Percentiles rank a stretch among this genome's conserved stretches.
Evolutionary conservation across 768 basidiomycete genomes (phyloP).

Genomic region (Auricularia heimuer): DNA sequence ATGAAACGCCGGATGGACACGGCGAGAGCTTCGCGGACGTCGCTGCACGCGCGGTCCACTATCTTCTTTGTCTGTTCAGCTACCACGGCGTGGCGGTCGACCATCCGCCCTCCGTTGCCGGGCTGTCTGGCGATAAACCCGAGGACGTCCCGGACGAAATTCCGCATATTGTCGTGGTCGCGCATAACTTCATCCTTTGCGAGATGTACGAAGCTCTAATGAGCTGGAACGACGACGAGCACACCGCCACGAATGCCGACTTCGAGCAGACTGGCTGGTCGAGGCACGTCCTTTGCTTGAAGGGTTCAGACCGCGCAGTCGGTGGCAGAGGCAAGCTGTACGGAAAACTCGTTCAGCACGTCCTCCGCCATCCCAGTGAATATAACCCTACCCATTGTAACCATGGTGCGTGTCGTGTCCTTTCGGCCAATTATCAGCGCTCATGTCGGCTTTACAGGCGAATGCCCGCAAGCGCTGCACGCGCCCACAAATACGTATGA

Average conservation of each 20-base stretch:
- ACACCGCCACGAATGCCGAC: slow-evolving; percentile 1
- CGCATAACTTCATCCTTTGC: slow-evolving; percentile 3
- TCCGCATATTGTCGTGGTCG: slow-evolving; percentile 8
- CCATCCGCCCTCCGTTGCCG: not conserved
- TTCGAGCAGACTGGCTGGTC: slow-evolving; percentile 4
- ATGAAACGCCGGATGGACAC: not conserved
- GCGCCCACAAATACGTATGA: not conserved
- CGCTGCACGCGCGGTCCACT: not conserved
- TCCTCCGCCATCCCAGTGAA: not conserved
- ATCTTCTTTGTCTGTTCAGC: not conserved
- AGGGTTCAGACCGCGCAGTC: not conserved
- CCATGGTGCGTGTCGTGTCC: not conserved
- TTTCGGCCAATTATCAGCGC: not conserved
- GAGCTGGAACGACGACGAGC: slow-evolving; percentile 1
- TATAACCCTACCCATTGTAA: not conserved
- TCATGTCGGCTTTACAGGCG: not conserved
- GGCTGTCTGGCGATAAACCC: not conserved
- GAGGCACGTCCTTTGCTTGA: not conserved
- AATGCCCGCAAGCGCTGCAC: not conserved
- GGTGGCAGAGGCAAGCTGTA: not conserved
- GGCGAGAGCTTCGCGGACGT: slow-evolving; percentile 1
- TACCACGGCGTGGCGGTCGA: not conserved
- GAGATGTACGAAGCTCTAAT: slow-evolving; percentile 6
- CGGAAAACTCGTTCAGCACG: not conserved
- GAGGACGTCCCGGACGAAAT: slow-evolving; percentile 6